phyloP scores from a whole-genome alignment of 768 basidiomycete genomes.

The Naganishia kalamii region DNA sequence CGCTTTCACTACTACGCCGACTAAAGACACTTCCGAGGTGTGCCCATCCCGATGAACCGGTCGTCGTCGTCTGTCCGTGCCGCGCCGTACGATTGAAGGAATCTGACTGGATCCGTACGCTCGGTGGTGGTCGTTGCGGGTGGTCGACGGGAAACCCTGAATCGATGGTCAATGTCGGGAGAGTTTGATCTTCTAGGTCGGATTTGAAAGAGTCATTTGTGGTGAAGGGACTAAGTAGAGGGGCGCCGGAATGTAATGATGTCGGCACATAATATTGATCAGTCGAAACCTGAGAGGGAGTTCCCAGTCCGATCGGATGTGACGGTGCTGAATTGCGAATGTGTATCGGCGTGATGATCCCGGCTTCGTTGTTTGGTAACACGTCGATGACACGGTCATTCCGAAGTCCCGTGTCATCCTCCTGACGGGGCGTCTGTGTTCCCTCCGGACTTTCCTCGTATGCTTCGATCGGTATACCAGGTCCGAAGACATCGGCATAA shows the following conservation, averaged over 20 bases:
- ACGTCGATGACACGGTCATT: not conserved
- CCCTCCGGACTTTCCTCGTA: not conserved
- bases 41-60: not conserved
- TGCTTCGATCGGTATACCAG: not conserved
- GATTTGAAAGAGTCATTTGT: not conserved
- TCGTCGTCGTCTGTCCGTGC: not conserved
- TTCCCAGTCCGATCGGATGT: not conserved
- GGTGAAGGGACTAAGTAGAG: not conserved
- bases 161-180: not conserved
- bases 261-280: not conserved
- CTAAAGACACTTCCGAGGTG: not conserved
- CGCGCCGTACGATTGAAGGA: not conserved
- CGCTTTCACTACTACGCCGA: conserved; percentile 5
- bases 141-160: not conserved
- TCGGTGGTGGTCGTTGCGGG: not conserved
- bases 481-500: conserved; percentile 13
- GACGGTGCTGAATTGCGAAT: not conserved
- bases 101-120: not conserved
- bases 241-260: not conserved
- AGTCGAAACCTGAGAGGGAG: not conserved
- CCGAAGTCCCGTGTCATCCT: not conserved
- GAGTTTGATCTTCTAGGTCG: not conserved
- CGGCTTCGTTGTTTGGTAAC: not conserved
- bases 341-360: not conserved
- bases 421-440: too few relatives aligned